Evolutionary conservation across 306 rosid genomes (phyloP).

Genomic region (Vigna mungo): DNA sequence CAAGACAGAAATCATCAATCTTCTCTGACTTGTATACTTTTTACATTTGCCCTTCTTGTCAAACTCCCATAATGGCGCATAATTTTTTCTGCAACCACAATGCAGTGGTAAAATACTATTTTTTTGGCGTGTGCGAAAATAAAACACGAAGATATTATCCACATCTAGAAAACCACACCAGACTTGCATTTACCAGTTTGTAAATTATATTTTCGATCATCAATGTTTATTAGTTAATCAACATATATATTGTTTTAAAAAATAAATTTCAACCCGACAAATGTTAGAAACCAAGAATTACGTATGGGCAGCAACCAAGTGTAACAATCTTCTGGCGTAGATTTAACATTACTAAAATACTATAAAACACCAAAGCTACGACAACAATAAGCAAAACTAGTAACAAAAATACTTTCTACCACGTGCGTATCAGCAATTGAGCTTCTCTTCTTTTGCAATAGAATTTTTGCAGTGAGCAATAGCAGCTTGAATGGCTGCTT

Average conservation of each 20-base stretch:
- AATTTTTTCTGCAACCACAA: constrained; percentile 14
- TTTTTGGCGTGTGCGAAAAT: background rate
- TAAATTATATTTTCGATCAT: background rate
- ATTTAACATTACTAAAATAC: constrained; percentile 28
- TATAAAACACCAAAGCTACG: constrained; percentile 37
- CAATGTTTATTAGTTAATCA: background rate
- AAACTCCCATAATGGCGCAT: constrained; percentile 4
- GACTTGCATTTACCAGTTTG: background rate
- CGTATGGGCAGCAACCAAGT: background rate
- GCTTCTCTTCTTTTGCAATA: constrained; percentile 67
- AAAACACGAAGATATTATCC: background rate
- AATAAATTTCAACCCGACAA: background rate
- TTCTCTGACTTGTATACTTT: constrained; percentile 1
- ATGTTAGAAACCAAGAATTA: constrained; percentile 4
- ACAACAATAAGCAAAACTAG: constrained; percentile 27
- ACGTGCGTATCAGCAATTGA: constrained; percentile 46
- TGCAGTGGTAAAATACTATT: background rate
- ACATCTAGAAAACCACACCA: background rate
- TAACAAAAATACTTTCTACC: background rate
- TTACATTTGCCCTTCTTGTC: background rate
- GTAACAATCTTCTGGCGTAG: background rate
- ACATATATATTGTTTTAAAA: background rate
- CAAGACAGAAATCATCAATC: constrained; percentile 2
- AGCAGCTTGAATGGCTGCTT: constrained; percentile 98
- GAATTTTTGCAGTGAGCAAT: constrained; percentile 99